These are phyloP conservation scores for Voacanga thouarsii DNA, from an alignment of 257 asterid species.

Conservation along the genomic window DNA sequence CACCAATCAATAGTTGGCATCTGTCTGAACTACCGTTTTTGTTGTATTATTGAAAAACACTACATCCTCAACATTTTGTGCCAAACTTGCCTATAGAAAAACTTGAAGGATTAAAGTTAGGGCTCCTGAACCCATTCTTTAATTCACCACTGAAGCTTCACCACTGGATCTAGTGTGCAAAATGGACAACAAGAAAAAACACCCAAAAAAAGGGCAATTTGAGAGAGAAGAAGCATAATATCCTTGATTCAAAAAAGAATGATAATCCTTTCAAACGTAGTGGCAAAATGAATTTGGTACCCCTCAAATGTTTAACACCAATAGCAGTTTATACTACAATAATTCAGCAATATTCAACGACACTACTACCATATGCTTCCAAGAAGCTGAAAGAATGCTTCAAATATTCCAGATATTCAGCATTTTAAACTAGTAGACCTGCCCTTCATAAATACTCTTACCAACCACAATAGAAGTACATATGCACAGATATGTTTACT, in stretches of 20 bases:
- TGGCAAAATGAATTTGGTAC: neutral
- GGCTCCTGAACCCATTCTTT: constrained; percentile 45
- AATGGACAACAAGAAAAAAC: constrained; percentile 19
- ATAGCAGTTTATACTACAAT: too few relatives aligned
- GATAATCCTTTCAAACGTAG: too few relatives aligned
- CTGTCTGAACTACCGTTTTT: constrained; percentile 50
- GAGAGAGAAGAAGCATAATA: neutral
- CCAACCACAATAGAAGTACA: neutral
- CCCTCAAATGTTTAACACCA: neutral
- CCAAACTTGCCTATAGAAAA: constrained; percentile 42
- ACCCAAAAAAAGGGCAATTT: neutral
- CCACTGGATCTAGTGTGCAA: constrained; percentile 24
- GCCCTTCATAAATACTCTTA: neutral
- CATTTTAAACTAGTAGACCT: neutral
- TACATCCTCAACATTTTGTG: constrained; percentile 44
- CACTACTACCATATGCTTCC: neutral
- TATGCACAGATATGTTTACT: neutral
- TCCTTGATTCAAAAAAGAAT: neutral
- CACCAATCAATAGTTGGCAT: constrained; percentile 87
- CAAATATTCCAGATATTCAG: neutral
- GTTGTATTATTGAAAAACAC: constrained; percentile 49
- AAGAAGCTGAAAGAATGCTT: neutral
- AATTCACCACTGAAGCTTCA: constrained; percentile 27
- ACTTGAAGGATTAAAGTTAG: constrained; percentile 38
- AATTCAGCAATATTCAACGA: neutral